Percentiles rank a stretch among this genome's conserved stretches.
Evolutionary conservation across 371 early-diverging fungal genomes (phyloP).

Genomic region (Umbelopsis sp.): DNA sequence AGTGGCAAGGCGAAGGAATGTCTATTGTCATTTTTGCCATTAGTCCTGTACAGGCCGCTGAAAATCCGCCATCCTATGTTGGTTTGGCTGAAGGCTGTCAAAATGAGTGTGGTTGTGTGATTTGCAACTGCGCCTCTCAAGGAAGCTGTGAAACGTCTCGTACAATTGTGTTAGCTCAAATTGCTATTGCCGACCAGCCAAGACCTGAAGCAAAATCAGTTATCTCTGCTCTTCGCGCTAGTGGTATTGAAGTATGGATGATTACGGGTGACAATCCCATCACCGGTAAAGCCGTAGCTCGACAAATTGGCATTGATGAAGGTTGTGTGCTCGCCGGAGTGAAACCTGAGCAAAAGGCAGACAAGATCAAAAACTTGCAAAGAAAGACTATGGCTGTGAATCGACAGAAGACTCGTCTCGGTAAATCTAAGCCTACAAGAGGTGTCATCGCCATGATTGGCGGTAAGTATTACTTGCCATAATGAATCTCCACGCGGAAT

Average conservation of each 20-base stretch:
- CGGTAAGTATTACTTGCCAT: slow-evolving; percentile 19
- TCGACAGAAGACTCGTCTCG: slow-evolving; percentile 21
- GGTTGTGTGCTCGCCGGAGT: slow-evolving; percentile 58
- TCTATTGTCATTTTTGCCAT: slow-evolving; percentile 66
- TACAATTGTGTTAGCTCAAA: slow-evolving; percentile 55
- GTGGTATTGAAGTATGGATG: slow-evolving; percentile 72
- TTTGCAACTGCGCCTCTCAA: slow-evolving; percentile 47
- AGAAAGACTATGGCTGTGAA: slow-evolving; percentile 29
- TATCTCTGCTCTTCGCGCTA: slow-evolving; percentile 43
- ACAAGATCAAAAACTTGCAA: slow-evolving; percentile 66
- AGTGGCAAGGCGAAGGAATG: slow-evolving; percentile 67
- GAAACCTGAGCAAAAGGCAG: slow-evolving; percentile 69
- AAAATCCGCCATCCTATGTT: slow-evolving; percentile 20
- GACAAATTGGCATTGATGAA: slow-evolving; percentile 59
- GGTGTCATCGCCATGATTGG: slow-evolving; percentile 69
- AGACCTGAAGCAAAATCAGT: slow-evolving; percentile 57
- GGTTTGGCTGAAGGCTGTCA: slow-evolving; percentile 36
- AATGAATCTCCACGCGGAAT: not conserved
- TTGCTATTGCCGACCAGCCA: slow-evolving; percentile 61
- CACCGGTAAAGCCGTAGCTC: slow-evolving; percentile 64
- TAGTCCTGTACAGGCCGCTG: slow-evolving; percentile 41
- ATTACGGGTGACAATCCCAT: slow-evolving; percentile 70
- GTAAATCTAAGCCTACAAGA: slow-evolving; percentile 55
- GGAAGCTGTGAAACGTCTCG: slow-evolving; percentile 40
- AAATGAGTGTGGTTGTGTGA: slow-evolving; percentile 49